phyloP scores from a whole-genome alignment of 495 filamentous ascomycete genomes.

The Annulohypoxylon moriforme region DNA sequence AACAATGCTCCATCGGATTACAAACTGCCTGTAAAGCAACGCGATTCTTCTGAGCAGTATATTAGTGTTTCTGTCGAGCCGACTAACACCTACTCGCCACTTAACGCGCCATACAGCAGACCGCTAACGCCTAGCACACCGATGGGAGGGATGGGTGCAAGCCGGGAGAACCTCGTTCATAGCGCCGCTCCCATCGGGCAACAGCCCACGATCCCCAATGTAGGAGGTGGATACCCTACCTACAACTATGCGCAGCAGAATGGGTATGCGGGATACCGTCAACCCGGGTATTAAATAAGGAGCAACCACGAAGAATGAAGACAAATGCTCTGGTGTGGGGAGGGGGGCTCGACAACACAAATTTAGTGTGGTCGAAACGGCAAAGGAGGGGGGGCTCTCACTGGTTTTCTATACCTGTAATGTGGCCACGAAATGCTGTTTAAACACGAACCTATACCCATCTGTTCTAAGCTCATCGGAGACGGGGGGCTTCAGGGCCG shows the following conservation, averaged over 20 bases:
- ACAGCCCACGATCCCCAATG: conserved; percentile 49
- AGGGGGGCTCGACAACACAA: conserved; percentile 10
- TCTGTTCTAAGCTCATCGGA: neutral
- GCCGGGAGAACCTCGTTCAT: conserved; percentile 48
- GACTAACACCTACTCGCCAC: conserved; percentile 15
- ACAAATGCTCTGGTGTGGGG: conserved; percentile 2
- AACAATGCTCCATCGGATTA: conserved; percentile 46
- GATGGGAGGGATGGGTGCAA: conserved; percentile 24
- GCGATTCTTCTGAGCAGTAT: conserved; percentile 43
- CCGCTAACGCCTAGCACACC: conserved; percentile 50
- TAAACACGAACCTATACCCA: conserved; percentile 32
- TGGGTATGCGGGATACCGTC: conserved; percentile 34
- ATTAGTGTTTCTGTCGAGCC: conserved; percentile 30
- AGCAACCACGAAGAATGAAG: conserved; percentile 23
- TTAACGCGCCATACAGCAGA: conserved; percentile 36
- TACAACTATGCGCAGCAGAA: conserved; percentile 26
- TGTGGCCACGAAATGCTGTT: conserved; percentile 43
- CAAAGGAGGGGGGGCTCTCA: conserved; percentile 4
- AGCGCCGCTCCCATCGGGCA: conserved; percentile 41
- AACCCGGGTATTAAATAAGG: conserved; percentile 21
- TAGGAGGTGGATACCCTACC: conserved; percentile 38
- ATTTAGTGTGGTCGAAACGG: conserved; percentile 20
- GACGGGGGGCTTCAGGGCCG: neutral
- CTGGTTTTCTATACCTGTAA: conserved; percentile 30
- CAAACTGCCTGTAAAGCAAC: conserved; percentile 31